Evolutionary conservation across 805 yeast genomes (phyloP).

Genomic region (Kazachstania taianensis): DNA sequence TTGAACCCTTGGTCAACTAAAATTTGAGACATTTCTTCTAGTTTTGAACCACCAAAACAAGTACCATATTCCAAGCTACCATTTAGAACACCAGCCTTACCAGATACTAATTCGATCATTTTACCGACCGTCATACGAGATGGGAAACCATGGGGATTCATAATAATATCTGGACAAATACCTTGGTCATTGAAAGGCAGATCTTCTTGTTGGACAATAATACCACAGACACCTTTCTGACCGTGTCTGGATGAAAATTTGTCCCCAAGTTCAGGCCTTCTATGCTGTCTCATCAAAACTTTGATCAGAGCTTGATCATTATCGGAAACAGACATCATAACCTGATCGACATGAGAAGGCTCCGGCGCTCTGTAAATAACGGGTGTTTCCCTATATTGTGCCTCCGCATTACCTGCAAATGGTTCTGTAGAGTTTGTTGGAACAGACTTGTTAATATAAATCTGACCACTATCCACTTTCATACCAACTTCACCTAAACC

Average conservation of each 20-base stretch:
- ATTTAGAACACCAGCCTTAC: slow-evolving; percentile 93
- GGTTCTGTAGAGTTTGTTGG: slow-evolving; percentile 67
- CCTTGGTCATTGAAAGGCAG: slow-evolving; percentile 93
- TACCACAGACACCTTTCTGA: slow-evolving; percentile 98
- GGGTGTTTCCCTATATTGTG: slow-evolving; percentile 81
- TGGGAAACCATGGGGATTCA: slow-evolving; percentile 99
- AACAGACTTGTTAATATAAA: slow-evolving; percentile 84
- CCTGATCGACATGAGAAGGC: slow-evolving; percentile 91
- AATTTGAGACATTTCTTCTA: slow-evolving; percentile 88
- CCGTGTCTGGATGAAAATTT: slow-evolving; percentile 97
- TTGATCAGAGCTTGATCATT: slow-evolving; percentile 91
- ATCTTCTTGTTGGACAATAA: slow-evolving; percentile 93
- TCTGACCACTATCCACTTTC: slow-evolving; percentile 84
- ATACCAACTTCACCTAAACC: slow-evolving; percentile 96
- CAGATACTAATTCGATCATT: slow-evolving; percentile 92
- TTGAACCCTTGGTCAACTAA: slow-evolving; percentile 84
- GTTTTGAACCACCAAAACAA: slow-evolving; percentile 95
- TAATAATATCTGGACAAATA: slow-evolving; percentile 86
- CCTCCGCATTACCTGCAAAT: slow-evolving; percentile 20
- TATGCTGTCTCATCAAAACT: slow-evolving; percentile 84
- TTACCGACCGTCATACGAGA: slow-evolving; percentile 99
- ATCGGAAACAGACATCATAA: slow-evolving; percentile 92
- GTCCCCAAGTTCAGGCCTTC: slow-evolving; percentile 96
- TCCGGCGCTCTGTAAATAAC: slow-evolving; percentile 90
- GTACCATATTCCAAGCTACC: slow-evolving; percentile 93